Evolutionary conservation across 768 basidiomycete genomes (phyloP), one percentile per base, ranked within the genome.

Genomic region (Lactifluus volemus): DNA sequence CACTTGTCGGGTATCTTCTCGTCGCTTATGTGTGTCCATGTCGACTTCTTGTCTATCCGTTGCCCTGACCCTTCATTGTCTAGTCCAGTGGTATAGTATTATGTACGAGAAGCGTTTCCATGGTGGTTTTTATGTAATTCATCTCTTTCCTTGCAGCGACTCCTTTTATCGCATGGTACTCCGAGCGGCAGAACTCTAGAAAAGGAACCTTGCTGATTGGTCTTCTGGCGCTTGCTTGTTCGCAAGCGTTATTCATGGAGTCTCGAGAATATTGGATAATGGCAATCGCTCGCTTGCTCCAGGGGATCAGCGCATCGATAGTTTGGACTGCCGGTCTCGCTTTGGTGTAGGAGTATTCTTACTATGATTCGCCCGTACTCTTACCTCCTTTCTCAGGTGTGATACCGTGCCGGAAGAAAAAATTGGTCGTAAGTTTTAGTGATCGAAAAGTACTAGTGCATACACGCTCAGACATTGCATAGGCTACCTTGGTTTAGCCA

Each of bases 311-410:
- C 59, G 74, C 75, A 3, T 71, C 73, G 0, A 69, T 73, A 50
- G 71, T 77, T 30, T 75, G 75, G 76, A 71, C 74, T 14, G 72
- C 74, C 9, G 76, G 74, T 11, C 70, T 76, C 6, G 75, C 75
- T 1, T 59, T 77, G 10, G 49, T 77, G 75, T 75, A 59, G 57
- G 74, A 62, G 5, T 29, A 39, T 38, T 19, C 55, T 14, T 52
- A 30, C 14, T 19, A 30, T 19, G 4, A 17, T 25, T 17, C 11
- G 15, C 39, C 5, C 39, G 5, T 9, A 9, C 39, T 42, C 52
- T 52, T 36, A 44, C 49, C 5, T 29, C 34, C 6, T 12, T 12
- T 47, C 49, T 7, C 38, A 76, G 75, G 52, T 76, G 75, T 55
- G 76, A 77, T 57, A 73, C 73, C 0, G 69, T 70, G 5, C 70